Base-by-base conservation (phyloP, 1,139 yeast species). In the Geotrichum candidum region DNA sequence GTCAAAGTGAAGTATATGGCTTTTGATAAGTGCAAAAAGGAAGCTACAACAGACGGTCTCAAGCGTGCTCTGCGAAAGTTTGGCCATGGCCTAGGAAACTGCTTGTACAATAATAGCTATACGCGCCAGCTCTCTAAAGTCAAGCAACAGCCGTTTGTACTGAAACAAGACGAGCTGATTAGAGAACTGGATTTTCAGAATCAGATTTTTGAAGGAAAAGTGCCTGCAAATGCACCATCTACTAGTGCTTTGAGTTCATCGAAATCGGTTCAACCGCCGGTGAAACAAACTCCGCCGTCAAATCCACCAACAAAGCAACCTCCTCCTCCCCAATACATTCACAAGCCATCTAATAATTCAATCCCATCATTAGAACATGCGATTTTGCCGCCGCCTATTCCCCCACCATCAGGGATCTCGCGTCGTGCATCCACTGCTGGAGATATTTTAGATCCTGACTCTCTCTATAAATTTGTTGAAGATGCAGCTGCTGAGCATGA, bases 71-170 rank as follows among this genome's bases (percentile, higher is more conserved):
- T 88, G 66, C 78, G 95, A 63, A 85, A 87, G 69, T 88, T 88
- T 74, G 96, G 96, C 41, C 86, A 87, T 70, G 85, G 86, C 0
- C 75, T 88, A 67, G 95, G 95, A 1, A 87, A 87, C 71, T 88
- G 95, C 70, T 77, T 88, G 25, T 87, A 88, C 68, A 92, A 88
- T 71, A 80, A 81, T 65, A 77, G 78, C 41, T 84, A 83, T 61
- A 73, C 82, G 15, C 76, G 79, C 46, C 79, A 83, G 65, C 80
- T 88, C 56, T 78, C 80, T 58, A 79, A 80, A 61, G 79, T 86
- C 57, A 69, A 71, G 53, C 63, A 56, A 1, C 66, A 59, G 3
- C 61, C 55, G 4, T 53, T 41, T 27, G 45, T 51, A 7, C n/a
- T 62, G 11, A 60, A 62, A n/a, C 35, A 48, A 50, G 46, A 52